Evolutionary conservation across 2,329 filamentous ascomycete species (phyloP).

Genomic region (Huntiella bhutanensis): DNA sequence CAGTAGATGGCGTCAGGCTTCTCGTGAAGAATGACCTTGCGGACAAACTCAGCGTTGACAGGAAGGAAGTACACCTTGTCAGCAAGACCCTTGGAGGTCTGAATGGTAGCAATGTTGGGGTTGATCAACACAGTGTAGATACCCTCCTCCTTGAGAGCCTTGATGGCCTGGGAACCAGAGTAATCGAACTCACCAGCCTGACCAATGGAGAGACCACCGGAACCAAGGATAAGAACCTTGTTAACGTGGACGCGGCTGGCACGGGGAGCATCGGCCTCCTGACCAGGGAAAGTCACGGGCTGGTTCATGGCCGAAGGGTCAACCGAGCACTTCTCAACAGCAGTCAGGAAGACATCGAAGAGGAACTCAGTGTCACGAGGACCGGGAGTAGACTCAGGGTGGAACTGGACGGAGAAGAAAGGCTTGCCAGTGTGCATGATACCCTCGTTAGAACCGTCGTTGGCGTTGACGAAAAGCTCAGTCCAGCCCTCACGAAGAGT

Average conservation of each 20-base stretch:
- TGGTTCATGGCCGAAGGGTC: conserved; percentile 47
- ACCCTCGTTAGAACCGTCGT: conserved; percentile 95
- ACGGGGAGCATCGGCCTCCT: conserved; percentile 35
- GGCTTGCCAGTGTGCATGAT: conserved; percentile 73
- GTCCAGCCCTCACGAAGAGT: conserved; percentile 65
- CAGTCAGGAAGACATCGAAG: conserved; percentile 89
- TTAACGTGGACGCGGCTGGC: conserved; percentile 52
- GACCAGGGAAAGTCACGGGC: conserved; percentile 75
- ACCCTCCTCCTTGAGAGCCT: conserved; percentile 91
- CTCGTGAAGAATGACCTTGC: conserved; percentile 92
- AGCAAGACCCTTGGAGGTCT: conserved; percentile 91
- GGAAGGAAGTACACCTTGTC: conserved; percentile 99
- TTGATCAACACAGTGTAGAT: conserved; percentile 98
- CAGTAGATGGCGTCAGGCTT: conserved; percentile 91
- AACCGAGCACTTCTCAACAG: conserved; percentile 53
- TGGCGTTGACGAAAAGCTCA: conserved; percentile 94
- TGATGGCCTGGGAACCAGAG: conserved; percentile 95
- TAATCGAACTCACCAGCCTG: conserved; percentile 99
- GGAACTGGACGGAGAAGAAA: conserved; percentile 99
- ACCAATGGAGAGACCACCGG: conserved; percentile 88
- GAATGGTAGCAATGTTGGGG: conserved; percentile 96
- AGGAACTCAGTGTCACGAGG: conserved; percentile 90
- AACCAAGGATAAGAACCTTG: conserved; percentile 87
- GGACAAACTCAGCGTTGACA: conserved; percentile 90
- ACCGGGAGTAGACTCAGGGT: conserved; percentile 90